These are phyloP conservation scores for Entomortierella beljakovae DNA, from an alignment of 192 early-diverging fungal genomes.

Conservation along the genomic window DNA sequence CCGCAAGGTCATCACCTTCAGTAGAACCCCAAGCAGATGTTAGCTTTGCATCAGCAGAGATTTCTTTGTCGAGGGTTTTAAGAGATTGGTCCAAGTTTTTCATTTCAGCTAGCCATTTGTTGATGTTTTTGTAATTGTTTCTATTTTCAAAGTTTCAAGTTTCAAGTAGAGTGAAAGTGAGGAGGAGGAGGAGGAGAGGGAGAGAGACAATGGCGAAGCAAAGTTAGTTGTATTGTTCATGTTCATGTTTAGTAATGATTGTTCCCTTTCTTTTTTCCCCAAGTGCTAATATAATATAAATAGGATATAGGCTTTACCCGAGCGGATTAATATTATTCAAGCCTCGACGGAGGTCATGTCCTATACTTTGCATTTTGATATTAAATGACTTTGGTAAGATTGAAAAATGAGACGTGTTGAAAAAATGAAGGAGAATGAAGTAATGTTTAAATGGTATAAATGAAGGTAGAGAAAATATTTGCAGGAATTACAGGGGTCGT, in stretches of 20 bases:
- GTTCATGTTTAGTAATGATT: too few species aligned
- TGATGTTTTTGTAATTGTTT: conserved; percentile 48
- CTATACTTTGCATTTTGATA: conserved; percentile 43
- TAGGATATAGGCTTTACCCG: conserved; percentile 12
- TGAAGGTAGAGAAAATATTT: not conserved
- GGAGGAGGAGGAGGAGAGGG: not conserved
- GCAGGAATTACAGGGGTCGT: not conserved
- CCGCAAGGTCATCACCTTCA: conserved; percentile 46
- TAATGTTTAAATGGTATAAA: not conserved
- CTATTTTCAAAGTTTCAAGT: too few species aligned
- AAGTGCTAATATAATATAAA: not conserved
- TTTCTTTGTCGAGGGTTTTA: conserved; percentile 50
- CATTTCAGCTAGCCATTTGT: conserved; percentile 54
- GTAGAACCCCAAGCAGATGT: conserved; percentile 36
- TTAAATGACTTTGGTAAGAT: not conserved
- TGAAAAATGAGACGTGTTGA: not conserved
- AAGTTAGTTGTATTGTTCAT: too few species aligned
- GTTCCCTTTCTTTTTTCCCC: not conserved
- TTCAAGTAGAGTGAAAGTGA: not conserved
- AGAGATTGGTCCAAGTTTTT: conserved; percentile 47
- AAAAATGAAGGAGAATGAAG: not conserved
- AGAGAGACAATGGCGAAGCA: too few species aligned
- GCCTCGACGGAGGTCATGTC: conserved; percentile 47
- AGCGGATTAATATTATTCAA: conserved; percentile 53
- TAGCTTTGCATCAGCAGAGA: conserved; percentile 44